Percentiles rank a stretch among this genome's conserved stretches.
Conservation (phyloP, 768 basidiomycete species). For the Dacryopinax spathularia region DNA sequence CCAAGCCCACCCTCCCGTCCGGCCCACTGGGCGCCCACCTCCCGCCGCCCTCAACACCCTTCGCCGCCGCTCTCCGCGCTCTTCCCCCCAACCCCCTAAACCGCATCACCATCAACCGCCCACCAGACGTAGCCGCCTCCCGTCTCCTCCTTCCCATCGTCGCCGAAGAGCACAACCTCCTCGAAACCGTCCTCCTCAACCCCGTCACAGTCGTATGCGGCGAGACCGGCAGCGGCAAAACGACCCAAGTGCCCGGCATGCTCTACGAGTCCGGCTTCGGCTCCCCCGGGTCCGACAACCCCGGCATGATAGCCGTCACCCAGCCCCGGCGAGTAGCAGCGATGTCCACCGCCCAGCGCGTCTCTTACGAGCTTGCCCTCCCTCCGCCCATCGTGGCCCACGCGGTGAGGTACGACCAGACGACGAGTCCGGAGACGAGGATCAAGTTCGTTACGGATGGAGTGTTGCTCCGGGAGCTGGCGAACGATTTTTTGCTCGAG, state of each 20-base stretch:
- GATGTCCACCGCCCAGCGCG: constrained; percentile 87
- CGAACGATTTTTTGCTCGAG: constrained; percentile 80
- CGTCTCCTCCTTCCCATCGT: constrained; percentile 75
- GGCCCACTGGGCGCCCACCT: constrained; percentile 72
- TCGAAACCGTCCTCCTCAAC: constrained; percentile 80
- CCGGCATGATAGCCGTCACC: constrained; percentile 95
- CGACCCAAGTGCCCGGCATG: constrained; percentile 96
- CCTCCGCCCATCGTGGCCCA: constrained; percentile 75
- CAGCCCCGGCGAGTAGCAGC: constrained; percentile 96
- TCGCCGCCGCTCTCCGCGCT: constrained; percentile 28
- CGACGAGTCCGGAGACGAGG: constrained; percentile 71
- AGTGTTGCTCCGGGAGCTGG: constrained; percentile 82
- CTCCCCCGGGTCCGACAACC: constrained; percentile 69
- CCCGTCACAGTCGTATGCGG: constrained; percentile 77
- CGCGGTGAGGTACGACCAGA: constrained; percentile 95
- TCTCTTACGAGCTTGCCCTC: constrained; percentile 82
- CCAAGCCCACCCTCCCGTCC: constrained; percentile 22
- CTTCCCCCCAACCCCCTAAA: constrained; percentile 22
- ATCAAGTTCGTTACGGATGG: constrained; percentile 99
- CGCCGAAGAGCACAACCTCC: constrained; percentile 84
- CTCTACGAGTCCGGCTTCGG: constrained; percentile 97
- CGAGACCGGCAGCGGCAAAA: constrained; percentile 97
- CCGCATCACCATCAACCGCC: constrained; percentile 43
- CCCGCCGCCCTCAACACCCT: constrained; percentile 48
- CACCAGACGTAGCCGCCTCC: constrained; percentile 56